Base-by-base conservation (phyloP, 768 basidiomycete species). In the Tephrocybe sp. region DNA sequence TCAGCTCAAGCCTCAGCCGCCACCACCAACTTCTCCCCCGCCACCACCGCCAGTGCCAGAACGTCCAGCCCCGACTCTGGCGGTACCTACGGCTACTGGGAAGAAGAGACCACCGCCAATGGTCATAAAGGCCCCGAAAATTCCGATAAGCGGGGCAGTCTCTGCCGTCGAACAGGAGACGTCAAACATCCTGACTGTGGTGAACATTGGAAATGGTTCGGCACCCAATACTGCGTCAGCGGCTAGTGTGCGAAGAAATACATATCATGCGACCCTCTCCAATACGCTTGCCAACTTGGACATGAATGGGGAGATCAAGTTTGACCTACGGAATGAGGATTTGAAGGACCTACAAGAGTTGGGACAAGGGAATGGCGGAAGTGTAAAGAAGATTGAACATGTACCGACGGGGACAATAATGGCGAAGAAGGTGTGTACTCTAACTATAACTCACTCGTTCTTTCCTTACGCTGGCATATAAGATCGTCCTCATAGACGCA, bases 401-500 rank as follows among this genome's bases (percentile, higher is more conserved):
- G 76, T 82, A 12, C 93, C 93, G 11, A 92, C 93, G 30, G 86
- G 87, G 34, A 92, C 85, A 13, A 80, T 93, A 60, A 98, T 99
- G 96, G 97, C 97, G 4, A 95, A 97, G 75, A 99, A 99, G 84
- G 97, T 87, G 62, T 51, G 85, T 68, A 7, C 16, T 9, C 17
- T 9, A 47, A 26, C 32, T 36, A 8, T 26, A 30, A 51, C 17
- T 53, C 44, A 38, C 22, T 39, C 23, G 7, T 26, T 26, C 3
- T 26, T 14, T 49, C n/a, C 41, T 34, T 9, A 48, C 43, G 19
- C 22, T 7, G 35, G 48, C 56, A 48, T 35, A 40, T 48, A 62
- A 96, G 94, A 92, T 94, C 65, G 92, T 97, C 23, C 83, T 95
- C 54, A 96, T 97, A 67, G 93, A 96, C 70, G 94, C 93, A 26